Evolutionary conservation across 2,329 filamentous ascomycete genomes (phyloP), one percentile per base, ranked within the genome.

Genomic region (Zopfia rhizophila): DNA sequence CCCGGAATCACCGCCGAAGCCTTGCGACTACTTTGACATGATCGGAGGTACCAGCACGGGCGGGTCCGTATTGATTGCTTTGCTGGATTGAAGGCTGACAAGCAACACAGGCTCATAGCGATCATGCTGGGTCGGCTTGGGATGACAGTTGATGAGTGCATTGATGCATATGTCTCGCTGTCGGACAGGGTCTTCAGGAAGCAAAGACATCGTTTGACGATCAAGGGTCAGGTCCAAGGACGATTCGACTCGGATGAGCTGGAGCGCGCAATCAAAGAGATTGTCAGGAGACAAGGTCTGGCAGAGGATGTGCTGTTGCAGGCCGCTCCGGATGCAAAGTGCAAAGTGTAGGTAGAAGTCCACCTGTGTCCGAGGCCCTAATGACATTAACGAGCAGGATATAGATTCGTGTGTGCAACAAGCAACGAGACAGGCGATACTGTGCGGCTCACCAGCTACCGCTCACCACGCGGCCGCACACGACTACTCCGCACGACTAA

Each of bases 21-120:
- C 56, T 13, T 60, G 55, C 36, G 52, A 60, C 2, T 50, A 49
- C 41, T 60, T 60, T 27, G 53, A 58, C 28, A 37, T 56, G 21
- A 60, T 60, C 22, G 45, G 55, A 12, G 56, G 56, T 8, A 60
- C 55, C 7, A 48, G 39, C 37, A 60, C 55, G 16, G 49, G 55
- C 24, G 52, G 53, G 55, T 52, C 10, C 25, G 48, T 45, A 21
- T 22, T 41, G 18, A 24, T 17, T 31, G 17, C 14, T 21, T 19
- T 13, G 16, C 30, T 17, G n/a, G 24, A 24, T 31, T n/a, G 6
- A 27, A 8, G 4, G 19, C 14, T 22, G 4, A 19, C 16, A 37
- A 18, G 4, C 11, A 37, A 12, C 29, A 8, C 28, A 55, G 51
- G 21, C 40, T 56, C n/a, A 53, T 56, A 16, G 50, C 50, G 2